Evolutionary conservation across 2,329 filamentous ascomycete species (phyloP).

Genomic region (Diaporthe sp.): DNA sequence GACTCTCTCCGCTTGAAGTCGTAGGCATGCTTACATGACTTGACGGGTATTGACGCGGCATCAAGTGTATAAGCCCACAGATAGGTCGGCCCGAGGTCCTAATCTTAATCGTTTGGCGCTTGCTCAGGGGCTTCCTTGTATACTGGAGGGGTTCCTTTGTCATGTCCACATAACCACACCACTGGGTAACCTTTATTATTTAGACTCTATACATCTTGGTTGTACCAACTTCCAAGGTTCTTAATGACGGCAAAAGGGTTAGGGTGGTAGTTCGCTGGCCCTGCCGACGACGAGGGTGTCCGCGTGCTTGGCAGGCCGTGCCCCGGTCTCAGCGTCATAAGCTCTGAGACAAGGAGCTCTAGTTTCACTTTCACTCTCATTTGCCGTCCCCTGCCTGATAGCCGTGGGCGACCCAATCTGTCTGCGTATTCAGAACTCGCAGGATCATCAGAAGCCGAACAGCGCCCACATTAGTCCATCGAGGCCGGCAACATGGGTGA

Average conservation of each 20-base stretch:
- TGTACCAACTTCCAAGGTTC: neutral
- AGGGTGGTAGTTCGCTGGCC: neutral
- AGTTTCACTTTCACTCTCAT: constrained; percentile 18
- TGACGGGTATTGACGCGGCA: neutral
- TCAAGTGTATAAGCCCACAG: neutral
- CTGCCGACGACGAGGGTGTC: neutral
- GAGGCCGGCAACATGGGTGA: constrained; percentile 23
- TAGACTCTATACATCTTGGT: neutral
- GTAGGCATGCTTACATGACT: neutral
- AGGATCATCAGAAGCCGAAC: neutral
- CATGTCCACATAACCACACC: neutral
- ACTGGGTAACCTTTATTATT: too few relatives aligned
- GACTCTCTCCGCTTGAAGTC: neutral
- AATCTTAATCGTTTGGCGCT: neutral
- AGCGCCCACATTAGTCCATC: neutral
- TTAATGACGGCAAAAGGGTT: neutral
- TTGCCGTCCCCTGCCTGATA: neutral
- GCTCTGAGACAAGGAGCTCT: neutral
- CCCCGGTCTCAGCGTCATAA: constrained; percentile 19
- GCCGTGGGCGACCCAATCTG: neutral
- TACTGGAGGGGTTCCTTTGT: neutral
- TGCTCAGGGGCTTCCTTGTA: neutral
- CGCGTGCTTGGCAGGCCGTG: constrained; percentile 18
- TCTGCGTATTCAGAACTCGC: neutral
- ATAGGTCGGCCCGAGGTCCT: neutral